Conservation (phyloP, 2,329 filamentous ascomycete genomes). For the Cladosporium cucumerinum region DNA sequence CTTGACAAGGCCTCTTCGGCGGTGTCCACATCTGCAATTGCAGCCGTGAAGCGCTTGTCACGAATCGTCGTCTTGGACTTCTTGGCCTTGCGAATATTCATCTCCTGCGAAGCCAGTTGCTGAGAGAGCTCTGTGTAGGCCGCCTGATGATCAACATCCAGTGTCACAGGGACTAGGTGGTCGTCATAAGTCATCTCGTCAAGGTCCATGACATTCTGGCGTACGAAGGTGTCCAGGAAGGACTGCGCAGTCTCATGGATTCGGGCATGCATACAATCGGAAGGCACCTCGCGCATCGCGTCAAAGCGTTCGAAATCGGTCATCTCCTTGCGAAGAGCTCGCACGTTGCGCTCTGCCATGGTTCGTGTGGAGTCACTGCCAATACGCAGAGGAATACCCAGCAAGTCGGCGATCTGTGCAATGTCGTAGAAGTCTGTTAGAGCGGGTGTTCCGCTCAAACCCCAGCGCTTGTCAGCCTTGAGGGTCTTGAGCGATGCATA, state of each 20-base stretch:
- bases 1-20: constrained; percentile 55
- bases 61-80: constrained; percentile 33
- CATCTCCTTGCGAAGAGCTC: constrained; percentile 40
- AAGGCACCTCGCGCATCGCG: constrained; percentile 48
- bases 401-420: constrained; percentile 55
- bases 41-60: constrained; percentile 45
- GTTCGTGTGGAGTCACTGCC: constrained; percentile 49
- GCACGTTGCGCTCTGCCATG: constrained; percentile 47
- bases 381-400: constrained; percentile 54
- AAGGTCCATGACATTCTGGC: constrained; percentile 40
- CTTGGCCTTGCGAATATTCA: constrained; percentile 43
- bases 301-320: constrained; percentile 56
- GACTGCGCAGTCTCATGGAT: constrained; percentile 52
- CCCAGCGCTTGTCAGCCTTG: constrained; percentile 54
- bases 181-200: constrained; percentile 45
- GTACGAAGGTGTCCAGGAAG: constrained; percentile 54
- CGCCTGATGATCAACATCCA: constrained; percentile 48
- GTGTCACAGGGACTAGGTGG: constrained; percentile 42
- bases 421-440: constrained; percentile 58
- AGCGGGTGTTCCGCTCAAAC: constrained; percentile 61
- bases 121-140: constrained; percentile 56
- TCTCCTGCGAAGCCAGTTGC: constrained; percentile 50
- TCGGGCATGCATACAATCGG: constrained; percentile 50
- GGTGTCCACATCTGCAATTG: constrained; percentile 44
- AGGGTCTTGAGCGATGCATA: constrained; percentile 46